A percentile compares a stretch with the other conserved stretches of the same genome.
Conservation (phyloP, 495 filamentous ascomycete genomes). For the Lichenothelia convexa region DNA sequence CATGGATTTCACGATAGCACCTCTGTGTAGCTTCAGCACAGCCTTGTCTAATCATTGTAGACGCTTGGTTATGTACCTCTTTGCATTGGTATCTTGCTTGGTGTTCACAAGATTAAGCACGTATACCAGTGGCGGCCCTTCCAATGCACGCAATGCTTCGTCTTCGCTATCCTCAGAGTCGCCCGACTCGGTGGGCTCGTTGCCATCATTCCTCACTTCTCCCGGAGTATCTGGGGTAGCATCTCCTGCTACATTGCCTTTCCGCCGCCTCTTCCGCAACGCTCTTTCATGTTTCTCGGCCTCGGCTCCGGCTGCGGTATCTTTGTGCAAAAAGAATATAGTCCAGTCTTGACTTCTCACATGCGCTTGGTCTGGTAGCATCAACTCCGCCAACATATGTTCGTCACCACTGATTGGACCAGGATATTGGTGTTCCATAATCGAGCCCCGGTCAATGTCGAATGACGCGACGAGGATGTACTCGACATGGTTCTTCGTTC, state of each 20-base stretch:
- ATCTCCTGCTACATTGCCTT: constrained; percentile 5
- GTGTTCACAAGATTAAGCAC: constrained; percentile 96
- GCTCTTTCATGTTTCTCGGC: constrained; percentile 30
- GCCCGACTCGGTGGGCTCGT: constrained; percentile 23
- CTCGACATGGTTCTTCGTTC: constrained; percentile 81
- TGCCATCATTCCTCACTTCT: constrained; percentile 28
- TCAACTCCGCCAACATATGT: constrained; percentile 92
- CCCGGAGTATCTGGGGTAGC: constrained; percentile 1
- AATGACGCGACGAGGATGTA: constrained; percentile 98
- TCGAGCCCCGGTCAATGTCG: constrained; percentile 83
- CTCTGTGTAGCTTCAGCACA: constrained; percentile 32
- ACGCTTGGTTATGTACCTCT: constrained; percentile 31
- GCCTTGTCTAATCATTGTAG: too few relatives aligned
- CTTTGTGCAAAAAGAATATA: constrained; percentile 96
- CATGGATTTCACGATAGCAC: constrained; percentile 95
- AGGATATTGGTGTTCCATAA: constrained; percentile 98
- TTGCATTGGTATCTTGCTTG: constrained; percentile 81
- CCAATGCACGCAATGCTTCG: constrained; percentile 40
- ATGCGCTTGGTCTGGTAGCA: constrained; percentile 96
- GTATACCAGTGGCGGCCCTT: constrained; percentile 88
- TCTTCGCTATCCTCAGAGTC: constrained; percentile 39
- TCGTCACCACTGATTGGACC: constrained; percentile 92
- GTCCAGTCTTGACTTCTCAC: constrained; percentile 95
- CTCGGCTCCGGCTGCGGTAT: constrained; percentile 62
- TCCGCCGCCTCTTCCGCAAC: constrained; percentile 21